These are phyloP conservation scores for Zoysia matrella DNA, from an alignment of 202 grass and related monocot species.

Conservation along the genomic window DNA sequence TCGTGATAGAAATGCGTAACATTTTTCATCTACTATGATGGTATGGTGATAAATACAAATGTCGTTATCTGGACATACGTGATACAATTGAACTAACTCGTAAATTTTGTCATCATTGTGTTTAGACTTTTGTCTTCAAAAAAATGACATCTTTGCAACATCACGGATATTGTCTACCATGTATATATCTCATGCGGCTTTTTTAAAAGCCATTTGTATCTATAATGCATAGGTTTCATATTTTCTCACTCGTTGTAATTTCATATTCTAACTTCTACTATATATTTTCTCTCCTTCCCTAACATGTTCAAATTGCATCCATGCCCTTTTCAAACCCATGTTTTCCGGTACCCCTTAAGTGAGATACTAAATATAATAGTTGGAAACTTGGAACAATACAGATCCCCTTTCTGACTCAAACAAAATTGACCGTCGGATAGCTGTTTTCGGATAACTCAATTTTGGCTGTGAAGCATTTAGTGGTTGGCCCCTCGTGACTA, in stretches of 20 bases:
- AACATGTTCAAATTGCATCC: not conserved
- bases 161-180: not conserved
- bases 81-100: not conserved
- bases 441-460: too few relatives aligned
- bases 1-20: not conserved
- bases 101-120: not conserved
- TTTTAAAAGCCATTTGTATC: not conserved
- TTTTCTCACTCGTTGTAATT: not conserved
- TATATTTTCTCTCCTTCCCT: not conserved
- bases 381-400: too few relatives aligned
- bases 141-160: not conserved
- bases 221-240: not conserved
- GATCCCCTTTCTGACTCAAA: too few relatives aligned
- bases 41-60: not conserved
- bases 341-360: too few relatives aligned
- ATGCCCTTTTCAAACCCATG: too few relatives aligned
- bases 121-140: conserved; percentile 4
- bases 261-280: not conserved
- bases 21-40: not conserved
- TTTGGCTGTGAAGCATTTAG: too few relatives aligned
- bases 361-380: too few relatives aligned
- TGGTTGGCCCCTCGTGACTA: too few relatives aligned
- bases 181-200: fast-evolving
- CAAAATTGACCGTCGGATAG: too few relatives aligned
- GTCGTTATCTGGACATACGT: not conserved